Evolutionary conservation across 805 yeast genomes (phyloP), one percentile per base, ranked within the genome.

Genomic region (Myxozyma sirexii): DNA sequence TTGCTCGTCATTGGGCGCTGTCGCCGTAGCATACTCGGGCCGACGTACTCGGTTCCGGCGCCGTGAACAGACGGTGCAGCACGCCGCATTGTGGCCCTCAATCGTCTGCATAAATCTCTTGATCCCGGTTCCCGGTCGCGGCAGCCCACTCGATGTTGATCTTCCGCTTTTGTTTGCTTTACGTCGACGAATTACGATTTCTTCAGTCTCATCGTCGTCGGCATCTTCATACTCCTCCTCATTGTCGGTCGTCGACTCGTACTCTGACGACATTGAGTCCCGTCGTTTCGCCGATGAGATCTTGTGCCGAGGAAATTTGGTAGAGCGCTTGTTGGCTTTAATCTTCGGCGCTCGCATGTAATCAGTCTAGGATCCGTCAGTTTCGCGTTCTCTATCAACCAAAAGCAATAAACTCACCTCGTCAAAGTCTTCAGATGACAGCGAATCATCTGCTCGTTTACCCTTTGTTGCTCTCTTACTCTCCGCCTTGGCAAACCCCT

Each of bases 61-160:
- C 15, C 63, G 54, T 19, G 57, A 33, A 27, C 65, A 62, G 21
- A 62, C 58, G 4, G 65, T 39, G 27, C 65, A 62, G 24, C 31
- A 21, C 13, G 56, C 33, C 2, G 60, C 39, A 45, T 62, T 55
- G 42, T 62, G 65, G 29, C 44, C 51, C 3, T 56, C 26, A 17
- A 59, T 12, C 3, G 19, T 39, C 26, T 61, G 59, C 54, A 54
- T 49, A 7, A 45, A 44, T 10, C 24, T 39, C 31, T 27, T 35
- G 50, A 60, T 51, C 6, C 41, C 44, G 2, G 37, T 17, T 19
- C 49, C 46, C 12, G 56, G 54, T 10, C 35, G 44, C 1, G 59
- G 59, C 6, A 54, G 12, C 13, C 26, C 50, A 3, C 43, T 43
- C 3, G 33, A 12, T 27, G 33, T 42, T 26, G 24, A 8, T 29